Percentiles rank a stretch among this genome's conserved stretches.
phyloP scores from a whole-genome alignment of 2,329 filamentous ascomycete genomes.

The Ciborinia camelliae region DNA sequence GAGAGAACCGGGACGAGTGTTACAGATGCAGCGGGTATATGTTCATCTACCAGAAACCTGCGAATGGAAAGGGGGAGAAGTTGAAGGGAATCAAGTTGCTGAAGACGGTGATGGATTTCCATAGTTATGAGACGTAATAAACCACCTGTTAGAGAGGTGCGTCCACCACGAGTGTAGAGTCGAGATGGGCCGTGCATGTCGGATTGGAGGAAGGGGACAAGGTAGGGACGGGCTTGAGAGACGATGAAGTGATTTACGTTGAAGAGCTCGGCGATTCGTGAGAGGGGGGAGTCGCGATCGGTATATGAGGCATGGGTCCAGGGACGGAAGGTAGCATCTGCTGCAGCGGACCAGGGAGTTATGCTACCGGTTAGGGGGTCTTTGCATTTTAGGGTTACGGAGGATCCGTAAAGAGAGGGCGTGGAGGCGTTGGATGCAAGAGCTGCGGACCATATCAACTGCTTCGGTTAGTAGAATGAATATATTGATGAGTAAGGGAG shows the following conservation, averaged over 20 bases:
- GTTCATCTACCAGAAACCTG: slow-evolving; percentile 78
- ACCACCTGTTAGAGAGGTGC: slow-evolving; percentile 55
- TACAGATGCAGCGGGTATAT: slow-evolving; percentile 71
- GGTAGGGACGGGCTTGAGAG: slow-evolving; percentile 84
- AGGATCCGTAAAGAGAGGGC: slow-evolving; percentile 47
- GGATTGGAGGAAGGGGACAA: slow-evolving; percentile 79
- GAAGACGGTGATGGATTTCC: slow-evolving; percentile 75
- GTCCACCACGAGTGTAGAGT: slow-evolving; percentile 56
- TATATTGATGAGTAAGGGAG: not conserved
- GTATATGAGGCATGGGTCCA: slow-evolving; percentile 53
- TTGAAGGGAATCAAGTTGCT: slow-evolving; percentile 75
- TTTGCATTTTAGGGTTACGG: slow-evolving; percentile 59
- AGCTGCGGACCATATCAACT: slow-evolving; percentile 59
- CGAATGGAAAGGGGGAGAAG: slow-evolving; percentile 67
- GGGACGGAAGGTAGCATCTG: slow-evolving; percentile 50
- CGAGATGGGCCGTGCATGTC: slow-evolving; percentile 74
- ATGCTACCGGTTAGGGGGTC: slow-evolving; percentile 56
- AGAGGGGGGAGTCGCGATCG: slow-evolving; percentile 56
- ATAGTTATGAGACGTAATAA: slow-evolving; percentile 66
- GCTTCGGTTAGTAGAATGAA: slow-evolving; percentile 3
- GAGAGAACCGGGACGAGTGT: slow-evolving; percentile 80
- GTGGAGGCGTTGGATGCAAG: slow-evolving; percentile 54
- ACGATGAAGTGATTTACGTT: slow-evolving; percentile 89
- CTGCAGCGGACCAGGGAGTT: slow-evolving; percentile 53
- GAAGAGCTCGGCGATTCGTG: slow-evolving; percentile 62